Base-by-base conservation (phyloP, 306 rosid species). In the Sphenostylis stenocarpa region DNA sequence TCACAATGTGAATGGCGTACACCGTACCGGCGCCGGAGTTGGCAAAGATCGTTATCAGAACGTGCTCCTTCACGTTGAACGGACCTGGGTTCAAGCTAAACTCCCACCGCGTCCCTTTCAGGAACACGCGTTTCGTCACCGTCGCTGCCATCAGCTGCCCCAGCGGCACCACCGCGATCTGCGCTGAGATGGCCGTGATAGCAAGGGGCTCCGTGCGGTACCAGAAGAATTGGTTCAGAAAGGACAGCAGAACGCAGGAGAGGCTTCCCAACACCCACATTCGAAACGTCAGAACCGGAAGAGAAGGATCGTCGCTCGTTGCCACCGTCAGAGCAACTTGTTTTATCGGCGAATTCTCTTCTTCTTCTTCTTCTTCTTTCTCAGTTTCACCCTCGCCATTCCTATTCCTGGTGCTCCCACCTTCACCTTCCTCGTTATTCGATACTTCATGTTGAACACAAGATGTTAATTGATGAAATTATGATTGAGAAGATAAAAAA, bases 1-100 rank as follows among this genome's bases (percentile, higher is more conserved):
- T 94, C 51, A 94, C 91, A 20, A 90, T 4, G 56, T 94, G 98
- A 61, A 94, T 91, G 75, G 98, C 98, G 66, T 94, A 94, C 28
- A 94, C 98, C 1, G 88, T 85, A 38, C 97, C 96, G 2, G 98
- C 98, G 9, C 98, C 98, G 0, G 98, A 94, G 78, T 92, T 94
- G 20, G 98, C 98, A 20, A 94, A 94, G 70, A 94, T 94, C 8
- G 98, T 94, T 60, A 94, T 90, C 6, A 94, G 91, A 38, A 94
- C 98, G 76, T 94, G 98, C 13, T 94, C 98, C 16, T 94, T 94
- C 23, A 94, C 89, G 20, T 94, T 94, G 86, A 94, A 94, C 3
- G 98, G 96, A 1, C 98, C 97, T 0, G 98, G 95, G 68, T 94
- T 94, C 7, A 94, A 72, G 10, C 82, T 82, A 79, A 94, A 94